Evolutionary conservation across 1,284 basidiomycete species (phyloP).

Genomic region (Trametes polyzona): DNA sequence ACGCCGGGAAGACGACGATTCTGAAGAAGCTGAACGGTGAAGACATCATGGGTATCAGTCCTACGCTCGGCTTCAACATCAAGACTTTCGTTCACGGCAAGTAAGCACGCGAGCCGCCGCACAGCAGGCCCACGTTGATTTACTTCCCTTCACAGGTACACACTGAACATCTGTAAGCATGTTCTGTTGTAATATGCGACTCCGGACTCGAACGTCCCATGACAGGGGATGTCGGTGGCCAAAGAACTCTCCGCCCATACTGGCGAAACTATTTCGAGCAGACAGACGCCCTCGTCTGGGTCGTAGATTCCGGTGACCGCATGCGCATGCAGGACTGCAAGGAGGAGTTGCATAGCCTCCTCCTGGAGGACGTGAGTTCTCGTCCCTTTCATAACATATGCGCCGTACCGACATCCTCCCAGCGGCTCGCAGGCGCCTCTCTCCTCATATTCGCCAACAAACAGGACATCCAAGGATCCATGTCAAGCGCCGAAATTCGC

Average conservation of each 20-base stretch:
- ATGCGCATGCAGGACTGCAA: slow-evolving; percentile 90
- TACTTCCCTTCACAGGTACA: slow-evolving; percentile 64
- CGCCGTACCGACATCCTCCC: slow-evolving; percentile 1
- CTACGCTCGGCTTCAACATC: slow-evolving; percentile 98
- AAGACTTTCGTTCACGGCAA: slow-evolving; percentile 91
- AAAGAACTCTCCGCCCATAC: slow-evolving; percentile 93
- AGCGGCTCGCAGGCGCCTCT: slow-evolving; percentile 94
- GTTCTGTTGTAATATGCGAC: not conserved
- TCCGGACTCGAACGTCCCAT: not conserved
- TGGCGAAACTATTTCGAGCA: slow-evolving; percentile 99
- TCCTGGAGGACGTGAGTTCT: slow-evolving; percentile 93
- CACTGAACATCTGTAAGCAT: slow-evolving; percentile 87
- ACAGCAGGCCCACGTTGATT: not conserved
- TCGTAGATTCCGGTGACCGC: slow-evolving; percentile 94
- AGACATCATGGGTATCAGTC: slow-evolving; percentile 86
- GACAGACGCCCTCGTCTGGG: slow-evolving; percentile 98
- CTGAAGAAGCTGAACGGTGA: slow-evolving; percentile 93
- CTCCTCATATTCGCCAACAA: slow-evolving; percentile 99
- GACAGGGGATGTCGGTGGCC: slow-evolving; percentile 97
- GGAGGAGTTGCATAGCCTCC: slow-evolving; percentile 82
- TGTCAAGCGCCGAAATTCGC: slow-evolving; percentile 83
- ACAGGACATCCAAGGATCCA: slow-evolving; percentile 90
- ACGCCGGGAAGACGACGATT: slow-evolving; percentile 99
- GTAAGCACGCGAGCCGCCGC: slow-evolving; percentile 52
- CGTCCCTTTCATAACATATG: too few relatives aligned